A percentile compares a stretch with the other conserved stretches of the same genome.
phyloP scores from a whole-genome alignment of 2,329 filamentous ascomycete species.

The Neurospora crassa region DNA sequence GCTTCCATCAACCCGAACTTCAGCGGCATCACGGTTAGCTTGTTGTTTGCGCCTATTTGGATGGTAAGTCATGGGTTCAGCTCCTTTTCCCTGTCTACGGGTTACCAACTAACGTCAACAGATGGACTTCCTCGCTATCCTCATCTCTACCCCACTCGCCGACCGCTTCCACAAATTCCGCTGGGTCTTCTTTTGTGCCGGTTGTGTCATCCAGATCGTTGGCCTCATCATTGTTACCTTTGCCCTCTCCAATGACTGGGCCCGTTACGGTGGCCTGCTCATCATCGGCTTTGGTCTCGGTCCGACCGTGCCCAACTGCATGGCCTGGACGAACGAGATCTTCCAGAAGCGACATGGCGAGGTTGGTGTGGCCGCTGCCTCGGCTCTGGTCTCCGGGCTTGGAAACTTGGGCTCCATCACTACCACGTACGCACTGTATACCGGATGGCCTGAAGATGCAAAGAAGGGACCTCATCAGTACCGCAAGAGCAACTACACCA shows the following conservation, averaged over 20 bases:
- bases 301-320: slow-evolving; percentile 84
- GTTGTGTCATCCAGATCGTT: slow-evolving; percentile 60
- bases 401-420: slow-evolving; percentile 80
- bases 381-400: slow-evolving; percentile 75
- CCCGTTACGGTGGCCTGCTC: slow-evolving; percentile 78
- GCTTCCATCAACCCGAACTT: slow-evolving; percentile 64
- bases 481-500: slow-evolving; percentile 74
- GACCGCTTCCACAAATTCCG: slow-evolving; percentile 78
- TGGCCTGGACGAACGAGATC: slow-evolving; percentile 88
- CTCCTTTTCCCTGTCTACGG: slow-evolving; percentile 1
- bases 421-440: slow-evolving; percentile 83
- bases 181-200: slow-evolving; percentile 69
- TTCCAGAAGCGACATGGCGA: slow-evolving; percentile 86
- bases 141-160: slow-evolving; percentile 75
- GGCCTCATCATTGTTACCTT: slow-evolving; percentile 75
- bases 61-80: slow-evolving; percentile 45
- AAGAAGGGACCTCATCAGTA: slow-evolving; percentile 60
- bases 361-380: slow-evolving; percentile 79
- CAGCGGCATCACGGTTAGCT: slow-evolving; percentile 64
- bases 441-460: slow-evolving; percentile 73
- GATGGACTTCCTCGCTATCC: slow-evolving; percentile 83
- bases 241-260: slow-evolving; percentile 62
- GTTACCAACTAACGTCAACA: slow-evolving; percentile 22
- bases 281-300: slow-evolving; percentile 86
- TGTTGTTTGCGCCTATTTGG: slow-evolving; percentile 88